Evolutionary conservation across 352 stramenopile genomes (phyloP).

Genomic region (Phytophthora europaea): DNA sequence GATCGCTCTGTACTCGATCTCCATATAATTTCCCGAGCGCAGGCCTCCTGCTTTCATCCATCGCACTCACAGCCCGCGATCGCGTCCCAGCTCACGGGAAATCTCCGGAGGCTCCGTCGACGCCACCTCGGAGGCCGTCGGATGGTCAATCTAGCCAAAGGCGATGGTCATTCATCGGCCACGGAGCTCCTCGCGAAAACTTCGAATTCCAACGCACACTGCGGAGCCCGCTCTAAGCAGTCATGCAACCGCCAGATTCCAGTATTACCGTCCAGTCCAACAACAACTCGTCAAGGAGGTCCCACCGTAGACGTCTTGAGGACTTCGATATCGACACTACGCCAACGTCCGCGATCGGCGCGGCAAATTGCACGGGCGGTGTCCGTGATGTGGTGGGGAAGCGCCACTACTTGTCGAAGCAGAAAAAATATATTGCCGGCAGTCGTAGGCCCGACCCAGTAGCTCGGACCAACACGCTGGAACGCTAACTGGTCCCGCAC

Average conservation of each 20-base stretch:
- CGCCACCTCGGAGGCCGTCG: background rate
- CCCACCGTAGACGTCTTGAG: constrained; percentile 10
- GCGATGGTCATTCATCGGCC: constrained; percentile 21
- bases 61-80: background rate
- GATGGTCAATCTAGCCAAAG: constrained; percentile 9
- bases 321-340: constrained; percentile 10
- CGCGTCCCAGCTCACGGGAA: constrained; percentile 3
- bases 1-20: too few species aligned
- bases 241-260: constrained; percentile 9
- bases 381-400: too few species aligned
- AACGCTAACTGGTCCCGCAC: constrained; percentile 78
- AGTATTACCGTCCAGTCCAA: constrained; percentile 6
- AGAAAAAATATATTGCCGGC: too few species aligned
- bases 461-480: too few species aligned
- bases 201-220: constrained; percentile 20
- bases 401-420: too few species aligned
- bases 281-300: constrained; percentile 4
- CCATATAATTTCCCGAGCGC: too few species aligned
- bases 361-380: too few species aligned
- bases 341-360: too few species aligned
- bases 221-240: constrained; percentile 22
- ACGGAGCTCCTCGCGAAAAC: constrained; percentile 32
- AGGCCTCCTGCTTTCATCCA: too few species aligned
- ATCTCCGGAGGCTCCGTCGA: constrained; percentile 9
- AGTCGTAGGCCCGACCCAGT: too few species aligned